Evolutionary conservation across 768 basidiomycete species (phyloP).

Genomic region (Tylopilus balloui): DNA sequence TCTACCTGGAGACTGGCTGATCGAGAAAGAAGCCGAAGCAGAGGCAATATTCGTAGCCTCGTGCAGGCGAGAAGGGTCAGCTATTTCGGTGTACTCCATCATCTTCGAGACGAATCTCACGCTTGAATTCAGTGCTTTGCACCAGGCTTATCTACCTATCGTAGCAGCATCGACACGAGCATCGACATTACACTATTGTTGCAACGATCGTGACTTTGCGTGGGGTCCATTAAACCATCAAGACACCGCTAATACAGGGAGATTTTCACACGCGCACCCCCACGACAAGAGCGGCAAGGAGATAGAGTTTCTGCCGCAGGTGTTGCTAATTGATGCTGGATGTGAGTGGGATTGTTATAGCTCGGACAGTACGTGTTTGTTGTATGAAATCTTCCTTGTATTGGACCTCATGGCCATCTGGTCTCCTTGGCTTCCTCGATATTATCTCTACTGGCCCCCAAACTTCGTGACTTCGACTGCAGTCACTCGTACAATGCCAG

Average conservation of each 20-base stretch:
- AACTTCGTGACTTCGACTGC: constrained; percentile 37
- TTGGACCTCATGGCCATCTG: not conserved
- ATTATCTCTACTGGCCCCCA: not conserved
- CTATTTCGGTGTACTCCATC: not conserved
- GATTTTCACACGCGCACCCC: constrained; percentile 39
- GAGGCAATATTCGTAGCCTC: constrained; percentile 92
- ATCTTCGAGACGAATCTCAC: not conserved
- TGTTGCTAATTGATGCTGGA: constrained; percentile 90
- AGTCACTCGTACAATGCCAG: constrained; percentile 80
- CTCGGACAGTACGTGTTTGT: constrained; percentile 46
- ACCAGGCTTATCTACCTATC: constrained; percentile 91
- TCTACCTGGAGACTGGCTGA: constrained; percentile 79
- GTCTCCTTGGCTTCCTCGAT: not conserved
- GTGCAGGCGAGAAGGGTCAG: constrained; percentile 83
- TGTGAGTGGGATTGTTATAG: constrained; percentile 81
- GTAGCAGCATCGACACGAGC: constrained; percentile 85
- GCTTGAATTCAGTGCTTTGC: constrained; percentile 51
- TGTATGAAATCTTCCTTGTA: not conserved
- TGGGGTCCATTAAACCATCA: constrained; percentile 69
- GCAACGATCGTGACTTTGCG: constrained; percentile 82
- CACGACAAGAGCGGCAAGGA: not conserved
- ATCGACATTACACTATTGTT: constrained; percentile 91
- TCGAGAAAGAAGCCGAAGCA: constrained; percentile 89
- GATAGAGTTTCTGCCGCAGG: constrained; percentile 55
- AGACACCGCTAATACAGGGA: constrained; percentile 51